A percentile compares a stretch with the other conserved stretches of the same genome.
These are phyloP conservation scores for Quercus engelmannii DNA, from an alignment of 306 rosid genomes.

Conservation along the genomic window DNA sequence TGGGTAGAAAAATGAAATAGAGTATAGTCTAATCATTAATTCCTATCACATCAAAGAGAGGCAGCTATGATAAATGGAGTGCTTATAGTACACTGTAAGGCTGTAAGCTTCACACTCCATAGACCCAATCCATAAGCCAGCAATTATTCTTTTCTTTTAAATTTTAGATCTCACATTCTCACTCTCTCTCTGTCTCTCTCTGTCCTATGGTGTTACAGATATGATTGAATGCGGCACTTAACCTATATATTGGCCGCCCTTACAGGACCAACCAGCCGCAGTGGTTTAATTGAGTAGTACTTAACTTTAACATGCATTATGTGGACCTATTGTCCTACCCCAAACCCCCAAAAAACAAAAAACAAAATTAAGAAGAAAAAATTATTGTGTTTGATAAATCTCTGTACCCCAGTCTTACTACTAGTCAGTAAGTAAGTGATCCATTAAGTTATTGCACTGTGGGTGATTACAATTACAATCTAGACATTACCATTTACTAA, in stretches of 20 bases:
- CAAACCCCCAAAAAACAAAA: background rate
- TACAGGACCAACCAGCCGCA: background rate
- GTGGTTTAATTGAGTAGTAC: background rate
- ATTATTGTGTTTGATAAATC: no score
- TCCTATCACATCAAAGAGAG: background rate
- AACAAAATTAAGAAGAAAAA: background rate
- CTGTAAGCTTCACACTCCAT: background rate
- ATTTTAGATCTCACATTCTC: background rate
- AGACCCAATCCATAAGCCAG: background rate
- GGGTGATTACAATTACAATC: background rate
- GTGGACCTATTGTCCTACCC: constrained; percentile 24
- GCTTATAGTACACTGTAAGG: background rate
- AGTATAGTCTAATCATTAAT: background rate
- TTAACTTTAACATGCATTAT: background rate
- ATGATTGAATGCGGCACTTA: background rate
- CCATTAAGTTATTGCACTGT: constrained; percentile 3
- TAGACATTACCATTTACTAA: no score
- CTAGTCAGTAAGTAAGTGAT: background rate
- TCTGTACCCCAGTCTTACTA: no score
- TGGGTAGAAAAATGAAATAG: background rate
- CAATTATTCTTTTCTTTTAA: background rate
- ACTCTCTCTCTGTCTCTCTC: background rate
- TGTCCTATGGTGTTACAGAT: background rate
- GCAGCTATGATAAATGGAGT: background rate
- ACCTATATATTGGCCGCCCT: background rate